Base-by-base conservation (phyloP, 2,329 filamentous ascomycete species). In the Arthrobotrys megalospora region DNA sequence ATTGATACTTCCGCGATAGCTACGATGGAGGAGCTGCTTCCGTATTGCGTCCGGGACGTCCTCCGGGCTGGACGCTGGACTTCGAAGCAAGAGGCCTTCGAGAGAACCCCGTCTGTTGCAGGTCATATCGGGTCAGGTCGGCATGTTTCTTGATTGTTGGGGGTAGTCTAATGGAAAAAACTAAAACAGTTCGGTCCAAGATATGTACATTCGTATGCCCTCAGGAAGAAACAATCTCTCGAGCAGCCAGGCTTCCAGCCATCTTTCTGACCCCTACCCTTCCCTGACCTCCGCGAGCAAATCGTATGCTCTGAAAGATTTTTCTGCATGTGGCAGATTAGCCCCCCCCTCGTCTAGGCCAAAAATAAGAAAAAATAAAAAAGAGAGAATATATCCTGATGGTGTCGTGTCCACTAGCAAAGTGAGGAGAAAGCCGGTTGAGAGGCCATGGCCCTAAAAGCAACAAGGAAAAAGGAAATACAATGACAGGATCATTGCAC, bases 261-360 rank as follows among this genome's bases (percentile, higher is more conserved):
- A 78, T 72, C 75, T 78, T 78, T 78, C 67, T 63, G 67, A 72
- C 45, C 75, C 75, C 75, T 78, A 78, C 75, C 38, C 75, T 78
- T 78, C 67, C 75, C 75, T 78, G 67, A 45, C 50, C 67, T 72
- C 75, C 67, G 75, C 67, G 75, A 78, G 63, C 75, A 78, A 78
- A 78, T 78, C 75, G 75, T 70, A 78, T 78, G 75, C 75, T 78
- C 36, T 64, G 67, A 76, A 78, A 78, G 62, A 68, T 63, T 78
- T 78, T 78, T 78, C 75, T 78, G 75, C 75, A 78, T 78, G 75
- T 78, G 75, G 75, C 72, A 77, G 75, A 78, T 78, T 78, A 78
- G 75, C 75, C 75, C 73, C 73, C 75, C 75, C 55, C 55, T 78
- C 75, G 75, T 78, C 73, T 77, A 77, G 73, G 60, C 58, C 69